A percentile compares a stretch with the other conserved stretches of the same genome.
These are phyloP conservation scores for Scleromitrula shiraiana DNA, from an alignment of 2,329 filamentous ascomycete genomes.

Conservation along the genomic window DNA sequence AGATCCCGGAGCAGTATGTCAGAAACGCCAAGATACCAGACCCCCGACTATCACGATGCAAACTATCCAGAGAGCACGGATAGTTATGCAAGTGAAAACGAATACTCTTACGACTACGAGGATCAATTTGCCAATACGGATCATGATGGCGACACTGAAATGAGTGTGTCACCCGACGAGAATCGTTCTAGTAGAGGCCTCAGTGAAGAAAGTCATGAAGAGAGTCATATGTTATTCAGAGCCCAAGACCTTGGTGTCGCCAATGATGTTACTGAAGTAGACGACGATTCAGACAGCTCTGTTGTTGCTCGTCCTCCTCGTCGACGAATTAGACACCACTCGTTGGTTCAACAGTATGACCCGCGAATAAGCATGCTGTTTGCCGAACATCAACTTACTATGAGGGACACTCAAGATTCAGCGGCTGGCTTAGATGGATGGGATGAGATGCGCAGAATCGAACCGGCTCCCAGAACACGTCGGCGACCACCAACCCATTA, in stretches of 20 bases:
- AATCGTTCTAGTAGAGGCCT: slow-evolving; percentile 11
- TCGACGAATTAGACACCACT: slow-evolving; percentile 15
- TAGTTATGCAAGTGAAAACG: neutral
- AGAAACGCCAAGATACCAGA: slow-evolving; percentile 16
- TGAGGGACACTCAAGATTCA: slow-evolving; percentile 1
- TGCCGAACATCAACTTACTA: slow-evolving; percentile 24
- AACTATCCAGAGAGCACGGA: neutral
- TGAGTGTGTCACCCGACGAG: slow-evolving; percentile 24
- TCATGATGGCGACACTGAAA: slow-evolving; percentile 30
- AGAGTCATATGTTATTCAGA: slow-evolving; percentile 1
- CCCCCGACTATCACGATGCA: slow-evolving; percentile 2
- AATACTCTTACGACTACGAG: slow-evolving; percentile 13
- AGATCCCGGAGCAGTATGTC: slow-evolving; percentile 18
- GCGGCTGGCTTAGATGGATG: neutral
- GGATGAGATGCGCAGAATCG: slow-evolving; percentile 8
- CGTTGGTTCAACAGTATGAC: slow-evolving; percentile 20
- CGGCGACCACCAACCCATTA: neutral
- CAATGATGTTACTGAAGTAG: slow-evolving; percentile 21
- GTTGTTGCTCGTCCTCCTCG: slow-evolving; percentile 20
- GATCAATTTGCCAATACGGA: slow-evolving; percentile 23
- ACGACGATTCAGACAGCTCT: slow-evolving; percentile 23
- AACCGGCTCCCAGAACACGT: slow-evolving; percentile 8
- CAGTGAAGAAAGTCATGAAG: slow-evolving; percentile 7
- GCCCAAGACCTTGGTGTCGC: slow-evolving; percentile 20
- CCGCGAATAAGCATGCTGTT: slow-evolving; percentile 28